Percentiles rank a stretch among this genome's conserved stretches.
phyloP scores from a whole-genome alignment of 2,329 filamentous ascomycete species.

The Aspergillus thermomutatus region DNA sequence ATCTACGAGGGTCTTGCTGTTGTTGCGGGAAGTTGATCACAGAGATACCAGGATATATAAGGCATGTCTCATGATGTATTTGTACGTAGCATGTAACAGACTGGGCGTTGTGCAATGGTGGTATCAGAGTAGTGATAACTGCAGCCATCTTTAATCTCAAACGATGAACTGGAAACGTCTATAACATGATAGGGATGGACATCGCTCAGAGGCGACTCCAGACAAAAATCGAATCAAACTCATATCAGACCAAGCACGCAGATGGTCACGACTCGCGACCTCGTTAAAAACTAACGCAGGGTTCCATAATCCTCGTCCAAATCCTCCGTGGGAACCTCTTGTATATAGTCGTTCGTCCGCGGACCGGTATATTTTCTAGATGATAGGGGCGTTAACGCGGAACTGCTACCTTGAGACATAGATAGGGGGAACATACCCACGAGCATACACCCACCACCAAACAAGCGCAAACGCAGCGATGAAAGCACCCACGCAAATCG shows the following conservation, averaged over 20 bases:
- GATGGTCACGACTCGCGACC: background rate
- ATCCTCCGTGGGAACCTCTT: conserved; percentile 34
- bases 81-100: background rate
- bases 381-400: conserved; percentile 7
- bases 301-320: conserved; percentile 16
- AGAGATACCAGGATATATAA: background rate
- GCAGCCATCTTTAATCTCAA: background rate
- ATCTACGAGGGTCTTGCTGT: conserved; percentile 94
- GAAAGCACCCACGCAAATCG: conserved; percentile 43
- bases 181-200: too few relatives aligned
- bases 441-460: conserved; percentile 47
- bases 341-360: conserved; percentile 51
- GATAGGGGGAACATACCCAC: conserved; percentile 31
- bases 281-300: background rate
- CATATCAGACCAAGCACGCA: background rate
- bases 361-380: conserved; percentile 57
- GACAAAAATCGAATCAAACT: background rate
- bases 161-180: background rate
- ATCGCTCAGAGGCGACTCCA: background rate
- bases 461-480: conserved; percentile 49
- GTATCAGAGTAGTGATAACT: background rate
- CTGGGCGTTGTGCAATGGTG: background rate
- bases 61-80: background rate
- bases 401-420: background rate
- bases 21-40: conserved; percentile 65